Percentiles rank a stretch among this genome's conserved stretches.
phyloP scores from a whole-genome alignment of 345 rosid species.

The Kernera saxatilis region DNA sequence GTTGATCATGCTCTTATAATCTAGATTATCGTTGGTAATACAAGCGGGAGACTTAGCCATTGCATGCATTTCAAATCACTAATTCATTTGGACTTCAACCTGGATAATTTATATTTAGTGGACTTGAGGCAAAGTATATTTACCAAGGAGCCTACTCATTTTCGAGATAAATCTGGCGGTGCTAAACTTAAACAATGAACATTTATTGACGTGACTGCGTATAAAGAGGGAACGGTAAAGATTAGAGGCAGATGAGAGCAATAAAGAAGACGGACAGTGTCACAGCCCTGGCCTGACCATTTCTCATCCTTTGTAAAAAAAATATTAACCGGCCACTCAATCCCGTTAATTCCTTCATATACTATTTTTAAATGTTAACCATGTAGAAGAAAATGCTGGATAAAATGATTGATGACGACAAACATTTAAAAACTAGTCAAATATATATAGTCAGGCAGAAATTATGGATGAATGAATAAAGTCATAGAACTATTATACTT shows the following conservation, averaged over 20 bases:
- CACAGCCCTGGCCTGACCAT: conserved; percentile 31
- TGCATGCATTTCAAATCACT: neutral
- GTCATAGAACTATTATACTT: neutral
- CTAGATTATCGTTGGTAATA: neutral
- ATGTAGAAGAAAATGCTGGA: neutral
- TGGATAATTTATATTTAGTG: neutral
- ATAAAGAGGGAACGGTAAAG: conserved; percentile 10
- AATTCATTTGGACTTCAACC: neutral
- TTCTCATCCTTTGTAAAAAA: conserved; percentile 12
- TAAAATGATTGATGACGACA: neutral
- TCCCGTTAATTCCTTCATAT: neutral
- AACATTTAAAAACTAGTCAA: neutral
- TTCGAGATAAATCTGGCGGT: neutral
- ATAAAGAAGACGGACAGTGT: conserved; percentile 28
- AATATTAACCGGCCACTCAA: neutral
- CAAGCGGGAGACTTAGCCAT: neutral
- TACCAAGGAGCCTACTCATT: neutral
- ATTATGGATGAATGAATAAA: neutral
- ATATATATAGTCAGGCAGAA: neutral
- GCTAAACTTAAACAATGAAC: neutral
- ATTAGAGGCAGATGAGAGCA: conserved; percentile 24
- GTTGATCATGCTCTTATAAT: too few relatives aligned
- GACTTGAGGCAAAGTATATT: neutral
- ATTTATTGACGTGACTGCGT: conserved; percentile 4
- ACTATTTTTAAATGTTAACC: neutral